A percentile compares a stretch with the other conserved stretches of the same genome.
These are phyloP conservation scores for Salix suchowensis DNA, from an alignment of 345 rosid genomes.

Conservation along the genomic window DNA sequence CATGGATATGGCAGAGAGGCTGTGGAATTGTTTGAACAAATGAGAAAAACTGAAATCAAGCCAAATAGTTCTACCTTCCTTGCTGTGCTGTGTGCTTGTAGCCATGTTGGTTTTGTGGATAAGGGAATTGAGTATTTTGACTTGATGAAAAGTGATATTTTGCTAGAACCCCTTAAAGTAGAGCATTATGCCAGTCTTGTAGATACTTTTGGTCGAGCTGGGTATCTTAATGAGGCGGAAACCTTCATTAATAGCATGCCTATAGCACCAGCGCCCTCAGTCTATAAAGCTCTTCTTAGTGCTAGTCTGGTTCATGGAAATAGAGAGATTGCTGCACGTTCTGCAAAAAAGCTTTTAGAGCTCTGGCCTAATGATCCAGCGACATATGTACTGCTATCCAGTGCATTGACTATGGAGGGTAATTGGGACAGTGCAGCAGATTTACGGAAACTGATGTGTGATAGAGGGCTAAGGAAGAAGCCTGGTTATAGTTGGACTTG, in stretches of 20 bases:
- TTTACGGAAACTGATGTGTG: conserved; percentile 22
- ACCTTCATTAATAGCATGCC: conserved; percentile 25
- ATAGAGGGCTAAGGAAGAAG: conserved; percentile 28
- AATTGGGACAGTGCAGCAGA: conserved; percentile 31
- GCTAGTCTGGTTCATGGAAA: conserved; percentile 41
- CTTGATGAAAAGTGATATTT: conserved; percentile 13
- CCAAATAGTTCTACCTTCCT: conserved; percentile 35
- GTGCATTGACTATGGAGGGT: conserved; percentile 11
- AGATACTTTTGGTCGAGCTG: conserved; percentile 37
- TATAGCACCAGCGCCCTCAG: conserved; percentile 23
- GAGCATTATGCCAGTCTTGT: conserved; percentile 36
- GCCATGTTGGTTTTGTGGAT: conserved; percentile 36
- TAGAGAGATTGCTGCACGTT: conserved; percentile 26
- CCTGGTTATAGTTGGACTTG: conserved; percentile 38
- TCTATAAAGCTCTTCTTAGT: conserved; percentile 33
- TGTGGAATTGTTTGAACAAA: conserved; percentile 29
- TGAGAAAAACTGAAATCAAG: conserved; percentile 28
- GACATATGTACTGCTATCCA: conserved; percentile 31
- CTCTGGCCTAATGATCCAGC: conserved; percentile 35
- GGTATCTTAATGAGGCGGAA: conserved; percentile 36
- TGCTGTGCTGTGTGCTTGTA: conserved; percentile 34
- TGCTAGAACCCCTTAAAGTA: conserved; percentile 16
- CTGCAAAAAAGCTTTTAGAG: conserved; percentile 31
- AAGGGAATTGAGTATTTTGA: conserved; percentile 37
- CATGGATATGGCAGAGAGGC: conserved; percentile 33